phyloP scores from a whole-genome alignment of 108 stramenopile species.

The Cafeteria roenbergensis region DNA sequence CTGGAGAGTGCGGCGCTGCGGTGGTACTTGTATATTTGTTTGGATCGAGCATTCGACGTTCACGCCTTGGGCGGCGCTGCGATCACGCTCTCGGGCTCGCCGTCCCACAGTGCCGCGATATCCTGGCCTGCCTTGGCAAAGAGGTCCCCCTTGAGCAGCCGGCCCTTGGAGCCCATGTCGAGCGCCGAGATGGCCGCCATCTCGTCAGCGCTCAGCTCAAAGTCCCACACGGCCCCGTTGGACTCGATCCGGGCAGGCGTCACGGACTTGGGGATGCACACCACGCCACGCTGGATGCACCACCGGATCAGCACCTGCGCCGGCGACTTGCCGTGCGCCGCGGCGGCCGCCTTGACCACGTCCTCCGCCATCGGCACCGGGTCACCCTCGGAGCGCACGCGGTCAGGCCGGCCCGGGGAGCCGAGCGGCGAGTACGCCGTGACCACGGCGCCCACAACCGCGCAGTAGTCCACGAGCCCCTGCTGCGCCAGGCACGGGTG shows the following conservation, averaged over 20 bases:
- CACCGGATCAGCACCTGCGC: conserved; percentile 78
- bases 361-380: conserved; percentile 23
- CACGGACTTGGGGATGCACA: conserved; percentile 70
- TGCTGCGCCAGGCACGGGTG: conserved; percentile 48
- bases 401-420: conserved; percentile 15
- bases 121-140: background rate
- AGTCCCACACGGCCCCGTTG: conserved; percentile 75
- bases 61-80: too few relatives aligned
- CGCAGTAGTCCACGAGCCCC: conserved; percentile 42
- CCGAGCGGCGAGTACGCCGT: conserved; percentile 61
- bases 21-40: too few relatives aligned
- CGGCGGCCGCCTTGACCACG: conserved; percentile 46
- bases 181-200: conserved; percentile 47
- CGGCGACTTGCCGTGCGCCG: conserved; percentile 40
- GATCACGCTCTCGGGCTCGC: background rate
- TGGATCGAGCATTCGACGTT: too few relatives aligned
- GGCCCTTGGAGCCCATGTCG: conserved; percentile 39
- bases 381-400: conserved; percentile 34
- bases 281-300: conserved; percentile 73
- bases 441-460: conserved; percentile 39
- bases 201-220: conserved; percentile 51
- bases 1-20: too few relatives aligned
- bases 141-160: conserved; percentile 31
- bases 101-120: background rate
- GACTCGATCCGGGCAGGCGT: conserved; percentile 66